Conservation (phyloP, 129 eudicot species). For the Flaveria trinervia region DNA sequence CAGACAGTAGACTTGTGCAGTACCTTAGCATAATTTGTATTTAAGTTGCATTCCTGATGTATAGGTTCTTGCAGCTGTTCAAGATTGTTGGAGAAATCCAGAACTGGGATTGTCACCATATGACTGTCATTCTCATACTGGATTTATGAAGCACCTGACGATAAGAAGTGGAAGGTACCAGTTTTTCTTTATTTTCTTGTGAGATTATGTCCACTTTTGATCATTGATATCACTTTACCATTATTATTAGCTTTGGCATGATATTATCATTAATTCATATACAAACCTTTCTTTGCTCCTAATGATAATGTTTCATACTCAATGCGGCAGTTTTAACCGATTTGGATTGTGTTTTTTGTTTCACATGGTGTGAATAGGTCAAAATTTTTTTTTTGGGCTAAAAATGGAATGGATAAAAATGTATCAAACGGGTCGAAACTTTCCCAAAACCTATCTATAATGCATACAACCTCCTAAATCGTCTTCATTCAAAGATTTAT, state of each 20-base stretch:
- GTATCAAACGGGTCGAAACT: not conserved
- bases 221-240: not conserved
- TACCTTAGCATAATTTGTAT: slow-evolving; percentile 23
- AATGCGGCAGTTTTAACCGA: not conserved
- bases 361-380: not conserved
- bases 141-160: slow-evolving; percentile 85
- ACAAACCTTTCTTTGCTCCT: not conserved
- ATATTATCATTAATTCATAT: not conserved
- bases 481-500: not conserved
- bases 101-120: slow-evolving; percentile 73
- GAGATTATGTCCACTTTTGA: not conserved
- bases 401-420: not conserved
- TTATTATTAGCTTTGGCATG: not conserved
- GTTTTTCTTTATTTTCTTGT: slow-evolving; percentile 8
- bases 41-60: slow-evolving; percentile 56
- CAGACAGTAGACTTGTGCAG: not conserved
- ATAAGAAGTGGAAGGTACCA: slow-evolving; percentile 91
- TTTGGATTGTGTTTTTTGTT: not conserved
- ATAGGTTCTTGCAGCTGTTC: slow-evolving; percentile 95
- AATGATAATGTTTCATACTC: not conserved
- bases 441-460: not conserved
- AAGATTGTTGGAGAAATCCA: slow-evolving; percentile 83
- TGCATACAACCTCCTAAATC: not conserved
- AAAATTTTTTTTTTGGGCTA: not conserved
- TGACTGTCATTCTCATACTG: slow-evolving; percentile 74